Conservation (phyloP, 2,329 filamentous ascomycete genomes). For the Trichoderma simmonsii region DNA sequence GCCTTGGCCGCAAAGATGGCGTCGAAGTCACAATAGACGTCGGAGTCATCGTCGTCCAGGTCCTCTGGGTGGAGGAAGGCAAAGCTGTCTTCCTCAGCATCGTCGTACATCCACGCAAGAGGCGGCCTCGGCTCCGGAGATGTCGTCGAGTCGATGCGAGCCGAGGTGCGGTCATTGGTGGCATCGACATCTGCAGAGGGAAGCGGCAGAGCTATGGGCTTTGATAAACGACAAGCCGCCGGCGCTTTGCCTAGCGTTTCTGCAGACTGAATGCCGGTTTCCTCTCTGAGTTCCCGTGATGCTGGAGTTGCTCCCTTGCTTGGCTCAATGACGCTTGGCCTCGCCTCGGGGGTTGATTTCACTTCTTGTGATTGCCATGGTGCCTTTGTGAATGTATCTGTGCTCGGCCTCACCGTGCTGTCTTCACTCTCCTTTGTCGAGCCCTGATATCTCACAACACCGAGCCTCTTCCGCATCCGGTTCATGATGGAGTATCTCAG, state of each 20-base stretch:
- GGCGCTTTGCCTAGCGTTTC: conserved; percentile 23
- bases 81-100: conserved; percentile 44
- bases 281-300: neutral
- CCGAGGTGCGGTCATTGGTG: conserved; percentile 29
- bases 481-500: conserved; percentile 67
- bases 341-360: conserved; percentile 24
- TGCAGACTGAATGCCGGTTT: neutral
- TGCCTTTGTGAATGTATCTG: conserved; percentile 23
- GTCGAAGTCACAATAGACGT: conserved; percentile 55
- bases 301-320: neutral
- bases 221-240: conserved; percentile 28
- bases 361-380: conserved; percentile 26
- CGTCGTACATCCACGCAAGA: conserved; percentile 26
- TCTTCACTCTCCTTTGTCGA: conserved; percentile 30
- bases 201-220: conserved; percentile 30
- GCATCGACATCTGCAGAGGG: conserved; percentile 28
- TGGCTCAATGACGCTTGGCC: neutral
- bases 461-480: conserved; percentile 48
- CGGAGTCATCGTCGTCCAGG: conserved; percentile 46
- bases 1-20: conserved; percentile 32
- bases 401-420: conserved; percentile 23
- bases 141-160: conserved; percentile 30
- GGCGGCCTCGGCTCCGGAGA: conserved; percentile 35
- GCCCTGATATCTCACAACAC: conserved; percentile 29
- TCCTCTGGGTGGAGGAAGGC: conserved; percentile 48